Conservation (phyloP, 2,329 filamentous ascomycete species). For the Domatiomyces catenatus region DNA sequence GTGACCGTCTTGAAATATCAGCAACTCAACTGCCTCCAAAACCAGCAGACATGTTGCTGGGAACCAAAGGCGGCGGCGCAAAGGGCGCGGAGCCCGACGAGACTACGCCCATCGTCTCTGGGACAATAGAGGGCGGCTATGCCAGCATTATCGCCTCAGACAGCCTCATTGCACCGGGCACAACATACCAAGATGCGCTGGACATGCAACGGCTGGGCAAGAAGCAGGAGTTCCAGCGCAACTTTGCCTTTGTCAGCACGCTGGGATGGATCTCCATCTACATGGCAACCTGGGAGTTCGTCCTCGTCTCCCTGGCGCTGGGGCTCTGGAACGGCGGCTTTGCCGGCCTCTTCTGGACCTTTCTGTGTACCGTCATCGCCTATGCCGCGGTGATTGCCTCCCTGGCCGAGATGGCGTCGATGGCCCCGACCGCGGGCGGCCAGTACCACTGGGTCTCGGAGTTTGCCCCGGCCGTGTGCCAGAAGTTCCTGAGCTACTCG, state of each 20-base stretch:
- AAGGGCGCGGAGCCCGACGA: not conserved
- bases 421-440: conserved; percentile 19
- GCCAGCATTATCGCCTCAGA: not conserved
- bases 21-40: not conserved
- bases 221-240: conserved; percentile 31
- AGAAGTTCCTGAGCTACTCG: conserved; percentile 32
- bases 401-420: conserved; percentile 48
- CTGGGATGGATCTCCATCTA: conserved; percentile 25
- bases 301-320: conserved; percentile 2
- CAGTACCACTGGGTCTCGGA: conserved; percentile 29
- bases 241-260: conserved; percentile 23
- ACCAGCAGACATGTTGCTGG: not conserved
- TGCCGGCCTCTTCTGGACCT: conserved; percentile 20
- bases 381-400: conserved; percentile 34
- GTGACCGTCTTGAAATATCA: not conserved
- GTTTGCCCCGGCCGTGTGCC: conserved; percentile 28
- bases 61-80: not conserved
- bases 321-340: conserved; percentile 10
- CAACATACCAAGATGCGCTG: conserved; percentile 22
- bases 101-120: not conserved
- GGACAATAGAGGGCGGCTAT: not conserved
- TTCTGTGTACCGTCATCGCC: conserved; percentile 42
- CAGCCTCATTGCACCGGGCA: not conserved
- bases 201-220: conserved; percentile 38
- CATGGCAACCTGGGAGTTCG: conserved; percentile 20